Evolutionary conservation across 176 grass and related monocot genomes (phyloP), one percentile per base, ranked within the genome.

Genomic region (Oryza glumipatula): DNA sequence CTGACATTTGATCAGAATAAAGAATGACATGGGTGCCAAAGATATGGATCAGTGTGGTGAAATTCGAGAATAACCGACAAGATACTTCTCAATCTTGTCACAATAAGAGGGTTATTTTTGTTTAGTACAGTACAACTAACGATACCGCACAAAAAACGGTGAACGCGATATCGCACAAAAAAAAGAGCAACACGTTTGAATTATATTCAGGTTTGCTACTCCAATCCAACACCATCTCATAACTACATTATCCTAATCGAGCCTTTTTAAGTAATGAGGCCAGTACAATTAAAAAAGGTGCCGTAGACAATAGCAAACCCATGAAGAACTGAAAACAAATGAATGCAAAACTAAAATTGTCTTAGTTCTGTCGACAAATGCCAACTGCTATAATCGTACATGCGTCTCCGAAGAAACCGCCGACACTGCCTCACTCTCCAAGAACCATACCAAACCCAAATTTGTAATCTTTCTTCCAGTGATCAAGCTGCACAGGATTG

Each of bases 401-500:
- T 22, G 79, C 64, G 26, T 74, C 80, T 33, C 32, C 36, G 30
- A 67, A 67, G 28, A 86, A 58, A 22, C 11, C 15, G n/a, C 11
- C 73, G 0, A 1, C 11, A 3, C 35, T 21, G 56, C 78, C 39
- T 73, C 87, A 96, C 84, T 96, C 84, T 86, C 94, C 91, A 21
- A 94, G 6, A 11, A 66, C 54, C 89, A 96, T 26, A n/a, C 94
- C 94, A 70, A 91, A 81, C 45, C 94, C 91, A 67, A 96, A 96
- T 69, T 94, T 96, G 88, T 96, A 90, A 39, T 91, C 67, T 80
- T 94, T 95, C 89, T 83, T 98, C 80, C 45, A 76, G 51, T 98
- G 91, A 88, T 98, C 93, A 74, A 98, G 16, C 96, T 98, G 85
- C 88, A 91, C n/a, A 78, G 80, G 64, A 65, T 74, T 49, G 68